Evolutionary conservation across 2,329 filamentous ascomycete species (phyloP).

Genomic region (Mycosphaerelloides madeirae): DNA sequence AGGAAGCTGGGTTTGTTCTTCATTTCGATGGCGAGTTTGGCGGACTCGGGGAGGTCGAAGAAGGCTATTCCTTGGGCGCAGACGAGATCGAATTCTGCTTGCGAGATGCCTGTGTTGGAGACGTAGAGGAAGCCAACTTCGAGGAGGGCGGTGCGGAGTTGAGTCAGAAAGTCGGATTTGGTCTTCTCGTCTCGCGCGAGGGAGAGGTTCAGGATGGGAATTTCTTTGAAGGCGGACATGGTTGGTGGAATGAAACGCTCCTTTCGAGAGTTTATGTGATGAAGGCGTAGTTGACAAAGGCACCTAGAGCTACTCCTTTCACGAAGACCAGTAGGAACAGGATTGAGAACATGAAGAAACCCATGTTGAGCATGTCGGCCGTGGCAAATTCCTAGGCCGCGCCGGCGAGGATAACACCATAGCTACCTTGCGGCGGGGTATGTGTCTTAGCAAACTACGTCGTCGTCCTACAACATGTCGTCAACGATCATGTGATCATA

Average conservation of each 20-base stretch:
- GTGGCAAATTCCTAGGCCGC: too few species aligned
- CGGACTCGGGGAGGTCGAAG: constrained; percentile 69
- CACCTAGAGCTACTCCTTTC: constrained; percentile 15
- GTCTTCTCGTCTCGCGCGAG: constrained; percentile 58
- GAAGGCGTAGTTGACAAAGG: constrained; percentile 12
- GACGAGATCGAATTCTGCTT: constrained; percentile 60
- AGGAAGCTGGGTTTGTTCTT: constrained; percentile 42
- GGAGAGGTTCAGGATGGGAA: constrained; percentile 74
- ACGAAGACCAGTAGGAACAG: constrained; percentile 14
- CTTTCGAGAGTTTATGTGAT: constrained; percentile 4
- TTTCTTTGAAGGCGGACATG: constrained; percentile 56
- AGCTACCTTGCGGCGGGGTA: too few species aligned
- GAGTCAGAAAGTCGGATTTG: constrained; percentile 66
- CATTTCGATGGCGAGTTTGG: constrained; percentile 62
- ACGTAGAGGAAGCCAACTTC: constrained; percentile 88
- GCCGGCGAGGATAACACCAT: too few species aligned
- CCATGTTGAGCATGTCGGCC: constrained; percentile 7
- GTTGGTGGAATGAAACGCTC: neutral
- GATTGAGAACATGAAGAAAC: constrained; percentile 13
- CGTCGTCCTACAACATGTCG: too few species aligned
- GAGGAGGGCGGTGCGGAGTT: constrained; percentile 70
- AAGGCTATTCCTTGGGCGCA: constrained; percentile 65
- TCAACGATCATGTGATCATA: too few species aligned
- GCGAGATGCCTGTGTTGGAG: constrained; percentile 69
- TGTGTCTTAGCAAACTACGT: too few species aligned